Evolutionary conservation across 306 rosid species (phyloP).

Genomic region (Quercus agrifolia): DNA sequence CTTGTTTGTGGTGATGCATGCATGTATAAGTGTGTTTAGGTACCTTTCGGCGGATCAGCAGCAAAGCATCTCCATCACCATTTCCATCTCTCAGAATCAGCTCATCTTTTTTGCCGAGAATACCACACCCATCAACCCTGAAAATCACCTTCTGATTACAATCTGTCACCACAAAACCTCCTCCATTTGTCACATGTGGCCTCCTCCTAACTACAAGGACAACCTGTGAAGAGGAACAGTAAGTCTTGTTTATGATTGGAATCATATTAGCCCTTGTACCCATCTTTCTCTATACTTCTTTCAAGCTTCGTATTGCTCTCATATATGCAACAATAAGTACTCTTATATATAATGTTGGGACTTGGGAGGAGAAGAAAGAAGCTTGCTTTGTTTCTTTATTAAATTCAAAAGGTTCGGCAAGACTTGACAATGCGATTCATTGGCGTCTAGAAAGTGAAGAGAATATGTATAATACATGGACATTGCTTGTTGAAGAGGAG

Average conservation of each 20-base stretch:
- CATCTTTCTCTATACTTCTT: not conserved
- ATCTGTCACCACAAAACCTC: slow-evolving; percentile 90
- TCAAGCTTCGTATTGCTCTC: not conserved
- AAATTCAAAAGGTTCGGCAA: slow-evolving; percentile 47
- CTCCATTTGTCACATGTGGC: slow-evolving; percentile 76
- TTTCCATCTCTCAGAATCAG: slow-evolving; percentile 55
- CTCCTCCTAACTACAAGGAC: slow-evolving; percentile 65
- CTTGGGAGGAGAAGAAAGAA: not conserved
- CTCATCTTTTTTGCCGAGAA: slow-evolving; percentile 62
- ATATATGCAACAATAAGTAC: not conserved
- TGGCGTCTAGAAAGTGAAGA: slow-evolving; percentile 8
- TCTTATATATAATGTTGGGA: not conserved
- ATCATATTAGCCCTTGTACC: slow-evolving; percentile 1
- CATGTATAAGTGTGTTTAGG: too few species aligned
- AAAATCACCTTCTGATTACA: slow-evolving; percentile 58
- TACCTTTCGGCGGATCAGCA: slow-evolving; percentile 84
- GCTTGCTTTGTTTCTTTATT: too few species aligned
- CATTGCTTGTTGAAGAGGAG: slow-evolving; percentile 39
- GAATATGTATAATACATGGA: not conserved
- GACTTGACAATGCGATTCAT: slow-evolving; percentile 40
- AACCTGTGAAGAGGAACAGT: slow-evolving; percentile 61
- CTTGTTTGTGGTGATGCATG: not conserved
- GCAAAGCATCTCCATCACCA: slow-evolving; percentile 56
- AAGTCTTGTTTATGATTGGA: slow-evolving; percentile 65
- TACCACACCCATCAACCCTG: slow-evolving; percentile 87